A percentile compares a stretch with the other conserved stretches of the same genome.
Conservation (phyloP, 2,329 filamentous ascomycete species). For the Xylaria hypoxylon region DNA sequence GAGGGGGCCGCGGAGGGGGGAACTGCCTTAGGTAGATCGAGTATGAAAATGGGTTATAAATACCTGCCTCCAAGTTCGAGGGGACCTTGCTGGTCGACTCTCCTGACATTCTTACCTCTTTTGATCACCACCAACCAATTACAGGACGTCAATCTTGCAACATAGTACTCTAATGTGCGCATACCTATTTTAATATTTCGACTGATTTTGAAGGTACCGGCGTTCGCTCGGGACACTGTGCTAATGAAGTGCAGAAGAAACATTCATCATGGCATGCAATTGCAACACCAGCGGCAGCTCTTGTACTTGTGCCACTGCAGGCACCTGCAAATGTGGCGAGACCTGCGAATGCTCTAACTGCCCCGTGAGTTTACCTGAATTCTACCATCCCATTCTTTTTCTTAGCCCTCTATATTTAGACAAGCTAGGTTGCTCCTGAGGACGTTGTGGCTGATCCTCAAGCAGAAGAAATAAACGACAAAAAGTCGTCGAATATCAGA, state of each 20-base stretch:
- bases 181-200: no score
- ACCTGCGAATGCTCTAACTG: conserved; percentile 49
- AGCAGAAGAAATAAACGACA: conserved; percentile 23
- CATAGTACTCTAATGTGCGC: conserved; percentile 27
- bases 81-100: conserved; percentile 38
- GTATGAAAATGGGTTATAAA: conserved; percentile 34
- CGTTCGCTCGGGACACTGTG: no score
- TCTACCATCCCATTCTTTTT: no score
- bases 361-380: conserved; percentile 41
- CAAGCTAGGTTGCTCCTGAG: no score
- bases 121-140: conserved; percentile 40
- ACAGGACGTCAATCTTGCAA: conserved; percentile 25
- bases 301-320: conserved; percentile 45
- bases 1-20: not conserved
- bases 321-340: conserved; percentile 46
- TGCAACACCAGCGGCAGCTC: conserved; percentile 46
- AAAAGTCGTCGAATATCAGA: not conserved
- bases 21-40: not conserved
- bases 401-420: no score
- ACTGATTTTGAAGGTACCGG: no score
- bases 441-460: not conserved
- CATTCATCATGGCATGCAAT: conserved; percentile 45
- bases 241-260: conserved; percentile 12
- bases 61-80: conserved; percentile 31
- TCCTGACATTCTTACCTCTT: conserved; percentile 27